These are phyloP conservation scores for Oryza longistaminata DNA, from an alignment of 176 grass and related monocot species.

Conservation along the genomic window DNA sequence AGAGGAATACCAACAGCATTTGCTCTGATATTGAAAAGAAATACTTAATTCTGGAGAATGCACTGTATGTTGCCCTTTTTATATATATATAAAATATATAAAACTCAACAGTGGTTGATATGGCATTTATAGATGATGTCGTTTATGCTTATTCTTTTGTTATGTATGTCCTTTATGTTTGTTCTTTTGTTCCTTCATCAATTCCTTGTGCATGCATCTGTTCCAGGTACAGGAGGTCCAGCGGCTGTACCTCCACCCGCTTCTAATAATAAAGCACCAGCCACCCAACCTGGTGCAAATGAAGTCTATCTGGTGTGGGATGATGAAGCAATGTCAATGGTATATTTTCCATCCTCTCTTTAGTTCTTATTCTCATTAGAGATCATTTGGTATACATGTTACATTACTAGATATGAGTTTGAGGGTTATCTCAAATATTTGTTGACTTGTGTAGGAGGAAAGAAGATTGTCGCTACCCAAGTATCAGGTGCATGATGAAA, in stretches of 20 bases:
- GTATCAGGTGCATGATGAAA: conserved; percentile 99
- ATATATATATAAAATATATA: not conserved
- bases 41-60: not conserved
- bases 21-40: conserved; percentile 2
- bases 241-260: conserved; percentile 48
- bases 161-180: conserved; percentile 1
- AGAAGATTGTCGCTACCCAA: conserved; percentile 78
- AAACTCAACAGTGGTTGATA: not conserved
- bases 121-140: not conserved
- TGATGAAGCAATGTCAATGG: conserved; percentile 99
- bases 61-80: not conserved
- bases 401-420: conserved; percentile 3
- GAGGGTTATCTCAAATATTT: conserved; percentile 23
- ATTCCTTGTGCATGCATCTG: conserved; percentile 50
- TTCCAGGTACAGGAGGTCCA: conserved; percentile 57
- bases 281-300: conserved; percentile 62
- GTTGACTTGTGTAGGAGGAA: conserved; percentile 75
- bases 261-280: conserved; percentile 63
- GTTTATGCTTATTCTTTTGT: not conserved
- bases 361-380: conserved; percentile 17
- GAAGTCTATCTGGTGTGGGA: conserved; percentile 98
- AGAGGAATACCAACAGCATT: not conserved
- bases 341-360: conserved; percentile 31
- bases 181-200: conserved; percentile 6
- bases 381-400: not conserved